Evolutionary conservation across 2,329 filamentous ascomycete species (phyloP), one percentile per base, ranked within the genome.

Genomic region (Aspergillus sojae): DNA sequence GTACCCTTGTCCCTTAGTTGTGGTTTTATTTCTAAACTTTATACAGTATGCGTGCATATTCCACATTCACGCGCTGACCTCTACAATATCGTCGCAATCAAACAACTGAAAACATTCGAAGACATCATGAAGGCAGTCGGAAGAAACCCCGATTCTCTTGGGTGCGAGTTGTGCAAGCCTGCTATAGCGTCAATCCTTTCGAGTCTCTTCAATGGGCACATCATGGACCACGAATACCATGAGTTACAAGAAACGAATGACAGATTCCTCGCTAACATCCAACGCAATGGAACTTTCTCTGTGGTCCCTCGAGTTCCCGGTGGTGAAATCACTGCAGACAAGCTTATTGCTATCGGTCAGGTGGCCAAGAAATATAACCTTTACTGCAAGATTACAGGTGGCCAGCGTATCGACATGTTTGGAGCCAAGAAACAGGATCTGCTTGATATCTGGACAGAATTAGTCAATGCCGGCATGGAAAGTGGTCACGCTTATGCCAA

Each of bases 211-310:
- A 97, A 97, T 78, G 87, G 88, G 65, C 92, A 95, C 73, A 84
- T 97, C 66, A 89, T 97, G 83, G 88, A 91, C 68, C 83, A 85
- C 63, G 83, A 88, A 0, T 81, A 86, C 3, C 87, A 92, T 73
- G 91, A 91, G 26, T 84, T 96, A 0, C 93, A 96, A 77, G 93
- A 97, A 64, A 97, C 93, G 5, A 97, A 97, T 75, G 94, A 97
- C 77, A 85, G 89, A 52, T 97, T 91, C 77, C 81, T 97, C 57
- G 93, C 88, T 58, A 97, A 97, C 75, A 95, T 97, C 61, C 93
- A 97, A 77, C 87, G 93, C 43, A 93, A 97, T 77, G 93, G 93
- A 46, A 97, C 93, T 0, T 97, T 93, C 78, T 94, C 91, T 1
- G 93, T 97, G 12, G 86, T 97, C 0, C 93, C 93, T 3, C 88